Evolutionary conservation across 768 basidiomycete genomes (phyloP), one percentile per base, ranked within the genome.

Genomic region (Trametes sanguinea): DNA sequence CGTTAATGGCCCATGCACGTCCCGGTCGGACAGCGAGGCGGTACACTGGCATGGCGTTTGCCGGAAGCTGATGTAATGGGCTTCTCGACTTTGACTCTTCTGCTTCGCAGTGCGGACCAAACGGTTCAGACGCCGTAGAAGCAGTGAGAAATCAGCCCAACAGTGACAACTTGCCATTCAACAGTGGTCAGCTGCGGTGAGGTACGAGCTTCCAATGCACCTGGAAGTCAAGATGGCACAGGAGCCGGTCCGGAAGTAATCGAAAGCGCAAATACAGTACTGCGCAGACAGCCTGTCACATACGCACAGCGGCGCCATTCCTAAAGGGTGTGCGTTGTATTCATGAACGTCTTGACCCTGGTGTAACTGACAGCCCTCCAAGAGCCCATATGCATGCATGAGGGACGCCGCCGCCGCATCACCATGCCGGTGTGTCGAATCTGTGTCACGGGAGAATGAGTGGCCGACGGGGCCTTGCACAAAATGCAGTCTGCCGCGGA

Each of bases 1-100:
- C 27, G 14, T 30, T 13, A 11, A 16, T 16, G 43, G 54, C 39
- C 40, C 53, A 39, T 45, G 8, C 40, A 56, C 43, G 48, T 56
- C 54, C 61, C 48, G 61, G 54, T 46, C 48, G 16, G 61, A 62
- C 50, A 51, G 48, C 42, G 43, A 51, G 54, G 61, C 54, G 42
- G 42, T 50, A 27, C 59, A 14, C 35, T 35, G 17, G 17, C 27
- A 5, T 13, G 54, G 48, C 61, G 51, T 55, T 48, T 43, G 45
- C 32, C 54, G 39, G 39, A 35, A 37, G 53, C 53, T 60, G 59
- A 54, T 60, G 45, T 54, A 60, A 51, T 33, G 46, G 14, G 6
- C 9, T 44, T 44, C 45, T 40, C 52, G n/a, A 33, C 17, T n/a
- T 37, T 7, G 35, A 5, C 29, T 46, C 16, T 51, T 6, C 33